These are phyloP conservation scores for Aspergillus felis DNA, from an alignment of 2,329 filamentous ascomycete genomes.

Conservation along the genomic window DNA sequence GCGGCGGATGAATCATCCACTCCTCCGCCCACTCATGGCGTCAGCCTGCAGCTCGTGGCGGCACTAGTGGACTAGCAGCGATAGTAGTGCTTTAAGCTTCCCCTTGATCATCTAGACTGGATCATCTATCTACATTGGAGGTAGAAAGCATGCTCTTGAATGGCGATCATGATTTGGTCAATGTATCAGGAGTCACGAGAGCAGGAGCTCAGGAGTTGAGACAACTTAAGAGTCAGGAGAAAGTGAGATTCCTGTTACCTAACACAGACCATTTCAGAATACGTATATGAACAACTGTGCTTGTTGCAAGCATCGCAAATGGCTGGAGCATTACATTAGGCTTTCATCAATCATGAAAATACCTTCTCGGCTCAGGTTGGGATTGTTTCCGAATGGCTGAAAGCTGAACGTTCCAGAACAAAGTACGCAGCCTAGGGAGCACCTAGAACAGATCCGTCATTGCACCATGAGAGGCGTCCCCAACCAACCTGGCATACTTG, in stretches of 20 bases:
- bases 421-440: background rate
- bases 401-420: background rate
- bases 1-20: constrained; percentile 8
- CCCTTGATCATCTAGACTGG: background rate
- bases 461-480: constrained; percentile 86
- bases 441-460: constrained; percentile 71
- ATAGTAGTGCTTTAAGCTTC: background rate
- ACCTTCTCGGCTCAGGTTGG: background rate
- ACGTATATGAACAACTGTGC: background rate
- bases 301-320: background rate
- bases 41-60: constrained; percentile 10
- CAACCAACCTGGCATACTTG: constrained; percentile 84
- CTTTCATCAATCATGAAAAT: background rate
- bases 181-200: background rate
- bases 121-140: background rate
- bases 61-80: constrained; percentile 1
- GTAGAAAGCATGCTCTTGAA: background rate
- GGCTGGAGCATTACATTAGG: background rate
- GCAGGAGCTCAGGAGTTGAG: background rate
- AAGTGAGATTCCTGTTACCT: background rate
- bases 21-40: constrained; percentile 15
- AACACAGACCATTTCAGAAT: background rate
- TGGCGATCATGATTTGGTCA: background rate
- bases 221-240: background rate
- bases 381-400: background rate